Conservation (phyloP, 2,329 filamentous ascomycete genomes). For the Aspergillus arachidicola region DNA sequence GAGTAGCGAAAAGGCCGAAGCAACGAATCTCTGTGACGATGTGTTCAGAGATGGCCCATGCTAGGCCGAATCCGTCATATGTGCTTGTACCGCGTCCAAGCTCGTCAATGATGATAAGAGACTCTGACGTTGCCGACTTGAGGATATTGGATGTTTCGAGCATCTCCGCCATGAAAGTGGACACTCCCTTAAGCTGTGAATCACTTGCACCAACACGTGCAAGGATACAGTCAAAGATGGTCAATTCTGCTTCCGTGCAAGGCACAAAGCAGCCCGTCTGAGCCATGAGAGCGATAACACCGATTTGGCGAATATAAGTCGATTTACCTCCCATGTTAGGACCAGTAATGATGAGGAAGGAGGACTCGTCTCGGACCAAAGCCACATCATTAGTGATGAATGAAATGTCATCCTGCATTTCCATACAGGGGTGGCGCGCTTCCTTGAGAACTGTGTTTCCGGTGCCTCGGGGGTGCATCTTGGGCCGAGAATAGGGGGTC, state of each 20-base stretch:
- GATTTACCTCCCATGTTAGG: constrained; percentile 99
- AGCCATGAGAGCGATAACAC: constrained; percentile 95
- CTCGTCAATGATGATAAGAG: constrained; percentile 97
- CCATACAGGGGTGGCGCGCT: constrained; percentile 94
- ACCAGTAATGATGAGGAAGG: constrained; percentile 94
- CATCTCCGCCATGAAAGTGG: constrained; percentile 99
- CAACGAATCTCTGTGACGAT: constrained; percentile 94
- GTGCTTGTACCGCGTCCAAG: constrained; percentile 95
- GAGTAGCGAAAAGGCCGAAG: constrained; percentile 93
- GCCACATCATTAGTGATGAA: constrained; percentile 98
- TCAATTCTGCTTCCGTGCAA: constrained; percentile 84
- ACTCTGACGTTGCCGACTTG: constrained; percentile 92
- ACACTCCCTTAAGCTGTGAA: constrained; percentile 95
- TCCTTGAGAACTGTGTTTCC: constrained; percentile 90
- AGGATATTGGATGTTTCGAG: constrained; percentile 97
- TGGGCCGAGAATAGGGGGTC: constrained; percentile 86
- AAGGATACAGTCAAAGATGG: constrained; percentile 95
- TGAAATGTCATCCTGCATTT: constrained; percentile 97
- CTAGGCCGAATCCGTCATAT: constrained; percentile 97
- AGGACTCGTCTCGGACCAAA: constrained; percentile 74
- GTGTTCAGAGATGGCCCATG: constrained; percentile 98
- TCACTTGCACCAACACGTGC: constrained; percentile 95
- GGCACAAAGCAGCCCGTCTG: constrained; percentile 97
- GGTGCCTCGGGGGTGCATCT: constrained; percentile 82
- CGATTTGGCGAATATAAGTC: constrained; percentile 96